Evolutionary conservation across 345 rosid genomes (phyloP).

Genomic region (Lepidium africanum): DNA sequence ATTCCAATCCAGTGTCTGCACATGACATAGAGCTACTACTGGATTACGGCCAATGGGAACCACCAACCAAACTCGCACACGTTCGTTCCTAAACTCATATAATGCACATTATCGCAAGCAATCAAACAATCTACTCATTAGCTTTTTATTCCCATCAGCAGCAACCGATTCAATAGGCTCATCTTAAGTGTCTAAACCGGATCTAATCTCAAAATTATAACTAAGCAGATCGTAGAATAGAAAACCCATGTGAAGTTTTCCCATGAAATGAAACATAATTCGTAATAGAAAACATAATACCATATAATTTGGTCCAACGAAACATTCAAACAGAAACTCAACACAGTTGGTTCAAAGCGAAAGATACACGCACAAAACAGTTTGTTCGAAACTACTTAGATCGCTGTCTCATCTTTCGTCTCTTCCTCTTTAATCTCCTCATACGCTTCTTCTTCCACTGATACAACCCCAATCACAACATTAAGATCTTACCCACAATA

Average conservation of each 20-base stretch:
- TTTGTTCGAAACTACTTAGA: conserved; percentile 52
- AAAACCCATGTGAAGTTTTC: neutral
- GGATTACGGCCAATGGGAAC: neutral
- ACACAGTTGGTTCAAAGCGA: neutral
- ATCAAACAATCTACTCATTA: neutral
- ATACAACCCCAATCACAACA: neutral
- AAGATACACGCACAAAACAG: neutral
- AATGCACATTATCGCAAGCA: neutral
- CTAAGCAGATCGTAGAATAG: neutral
- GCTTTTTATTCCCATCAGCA: neutral
- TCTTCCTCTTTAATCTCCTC: conserved; percentile 99
- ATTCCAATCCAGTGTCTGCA: neutral
- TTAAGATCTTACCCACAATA: neutral
- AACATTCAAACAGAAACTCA: conserved; percentile 4
- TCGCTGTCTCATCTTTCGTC: conserved; percentile 98
- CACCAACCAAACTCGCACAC: neutral
- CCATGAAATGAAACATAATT: neutral
- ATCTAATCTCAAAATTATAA: neutral
- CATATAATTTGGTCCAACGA: neutral
- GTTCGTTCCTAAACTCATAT: too few species aligned
- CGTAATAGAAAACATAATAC: neutral
- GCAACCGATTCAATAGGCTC: neutral
- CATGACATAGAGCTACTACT: neutral
- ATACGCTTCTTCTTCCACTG: conserved; percentile 99
- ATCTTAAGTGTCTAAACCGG: neutral